Evolutionary conservation across 345 rosid genomes (phyloP), one percentile per base, ranked within the genome.

Genomic region (Cochlearia excelsa): DNA sequence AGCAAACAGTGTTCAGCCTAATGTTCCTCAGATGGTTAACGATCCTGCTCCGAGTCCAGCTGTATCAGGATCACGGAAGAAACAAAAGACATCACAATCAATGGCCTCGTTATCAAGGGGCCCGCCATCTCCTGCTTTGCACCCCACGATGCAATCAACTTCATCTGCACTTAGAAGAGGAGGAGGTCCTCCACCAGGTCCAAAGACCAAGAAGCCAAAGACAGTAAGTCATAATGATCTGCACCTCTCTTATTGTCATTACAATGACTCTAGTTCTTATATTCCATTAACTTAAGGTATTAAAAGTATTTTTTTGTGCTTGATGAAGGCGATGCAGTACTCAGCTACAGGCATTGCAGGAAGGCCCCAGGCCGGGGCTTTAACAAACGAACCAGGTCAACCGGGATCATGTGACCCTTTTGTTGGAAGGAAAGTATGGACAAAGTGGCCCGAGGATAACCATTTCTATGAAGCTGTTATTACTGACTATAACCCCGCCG

Each of bases 401-500:
- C 73, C 86, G 28, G 75, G 83, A 61, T 70, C 82, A 33, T 80
- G 62, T 68, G 87, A 88, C 73, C 82, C 83, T 26, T 78, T 89
- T 60, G 67, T 93, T 59, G 95, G 94, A 63, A 83, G 71, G 77
- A 86, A 86, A 83, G 94, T 92, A 39, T 88, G 97, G 98, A 92
- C 93, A 45, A 82, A 88, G 69, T 92, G 98, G 98, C 98, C 98
- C 39, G 95, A 80, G 46, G 98, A 91, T 71, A 84, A 88, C 69
- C 75, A 80, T 72, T 91, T 82, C 70, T 91, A 91, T 64, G 88
- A 91, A 75, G 98, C 98, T 77, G 78, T 84, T 65, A 86, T 91
- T 59, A 81, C 87, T 63, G 84, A 86, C 73, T 91, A 81, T 67
- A 69, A 86, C 55, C 76, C 88, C 26, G 68, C 38, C 53, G 84